Conservation (phyloP, 2,329 filamentous ascomycete genomes). For the Aureobasidium sp. region DNA sequence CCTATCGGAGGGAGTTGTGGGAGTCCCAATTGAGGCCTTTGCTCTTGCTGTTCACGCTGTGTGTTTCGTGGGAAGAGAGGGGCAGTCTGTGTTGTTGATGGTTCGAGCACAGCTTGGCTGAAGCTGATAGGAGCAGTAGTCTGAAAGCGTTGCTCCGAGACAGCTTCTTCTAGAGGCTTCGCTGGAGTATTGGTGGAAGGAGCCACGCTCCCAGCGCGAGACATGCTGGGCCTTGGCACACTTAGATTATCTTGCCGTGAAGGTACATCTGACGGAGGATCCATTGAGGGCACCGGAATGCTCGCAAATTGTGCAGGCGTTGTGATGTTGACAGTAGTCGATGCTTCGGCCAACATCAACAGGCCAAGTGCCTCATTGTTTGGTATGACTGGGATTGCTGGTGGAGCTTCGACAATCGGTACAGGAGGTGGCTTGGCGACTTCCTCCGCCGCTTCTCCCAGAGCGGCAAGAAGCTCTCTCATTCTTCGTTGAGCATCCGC, state of each 20-base stretch:
- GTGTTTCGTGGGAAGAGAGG: not conserved
- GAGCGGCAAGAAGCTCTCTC: constrained; percentile 27
- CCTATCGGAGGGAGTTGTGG: not conserved
- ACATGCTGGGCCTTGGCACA: constrained; percentile 12
- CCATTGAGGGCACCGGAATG: not conserved
- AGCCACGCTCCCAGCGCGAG: not conserved
- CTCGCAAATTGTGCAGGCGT: not conserved
- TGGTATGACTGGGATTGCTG: constrained; percentile 25
- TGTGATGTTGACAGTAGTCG: constrained; percentile 19
- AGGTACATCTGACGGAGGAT: not conserved
- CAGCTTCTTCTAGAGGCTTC: not conserved
- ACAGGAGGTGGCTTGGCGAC: constrained; percentile 10
- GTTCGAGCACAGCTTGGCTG: constrained; percentile 13
- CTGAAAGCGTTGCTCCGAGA: not conserved
- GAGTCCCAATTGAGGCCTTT: not conserved
- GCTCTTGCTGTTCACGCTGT: not conserved
- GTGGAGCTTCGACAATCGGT: constrained; percentile 17
- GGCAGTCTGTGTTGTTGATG: constrained; percentile 11
- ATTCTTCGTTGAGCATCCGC: constrained; percentile 34
- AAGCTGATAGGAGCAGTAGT: constrained; percentile 2
- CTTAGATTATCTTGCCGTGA: not conserved
- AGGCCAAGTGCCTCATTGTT: constrained; percentile 38
- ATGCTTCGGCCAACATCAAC: constrained; percentile 32
- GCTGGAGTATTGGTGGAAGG: not conserved
- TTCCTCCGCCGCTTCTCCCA: constrained; percentile 25